Conservation (phyloP, 305 asterid species). For the Fraxinus floribunda region DNA sequence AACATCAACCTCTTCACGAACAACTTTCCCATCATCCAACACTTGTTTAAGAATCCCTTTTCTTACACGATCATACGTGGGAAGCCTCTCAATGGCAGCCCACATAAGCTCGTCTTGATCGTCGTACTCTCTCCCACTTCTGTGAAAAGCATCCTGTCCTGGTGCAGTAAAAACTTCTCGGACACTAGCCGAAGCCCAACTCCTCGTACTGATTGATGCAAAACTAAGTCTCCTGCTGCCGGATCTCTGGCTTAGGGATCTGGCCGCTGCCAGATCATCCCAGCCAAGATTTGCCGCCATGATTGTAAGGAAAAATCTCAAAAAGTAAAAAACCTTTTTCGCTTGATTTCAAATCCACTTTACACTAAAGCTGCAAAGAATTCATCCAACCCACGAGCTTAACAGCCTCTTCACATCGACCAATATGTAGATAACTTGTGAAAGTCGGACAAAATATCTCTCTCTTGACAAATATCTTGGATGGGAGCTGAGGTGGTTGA, state of each 20-base stretch:
- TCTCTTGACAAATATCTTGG: not conserved
- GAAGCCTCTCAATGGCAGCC: conserved; percentile 94
- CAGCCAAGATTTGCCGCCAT: conserved; percentile 41
- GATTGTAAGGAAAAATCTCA: not conserved
- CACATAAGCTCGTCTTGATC: conserved; percentile 86
- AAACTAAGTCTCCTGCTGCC: conserved; percentile 56
- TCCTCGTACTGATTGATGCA: conserved; percentile 52
- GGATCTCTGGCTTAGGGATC: conserved; percentile 53
- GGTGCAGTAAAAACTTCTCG: conserved; percentile 65
- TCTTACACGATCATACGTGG: conserved; percentile 73
- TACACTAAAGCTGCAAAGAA: conserved; percentile 25
- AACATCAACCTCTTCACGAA: conserved; percentile 44
- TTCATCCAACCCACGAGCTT: not conserved
- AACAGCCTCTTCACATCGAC: not conserved
- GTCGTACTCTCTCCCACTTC: conserved; percentile 66
- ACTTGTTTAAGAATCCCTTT: conserved; percentile 67
- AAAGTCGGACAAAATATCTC: not conserved
- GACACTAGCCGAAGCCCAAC: conserved; percentile 81
- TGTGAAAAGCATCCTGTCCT: conserved; percentile 65
- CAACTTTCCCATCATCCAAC: conserved; percentile 62
- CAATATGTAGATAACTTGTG: not conserved
- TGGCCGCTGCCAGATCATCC: conserved; percentile 43
- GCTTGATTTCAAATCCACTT: conserved; percentile 9
- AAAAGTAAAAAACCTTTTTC: conserved; percentile 1
- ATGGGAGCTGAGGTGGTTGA: not conserved